phyloP scores from a whole-genome alignment of 768 basidiomycete genomes.

The Ramaria rubella region DNA sequence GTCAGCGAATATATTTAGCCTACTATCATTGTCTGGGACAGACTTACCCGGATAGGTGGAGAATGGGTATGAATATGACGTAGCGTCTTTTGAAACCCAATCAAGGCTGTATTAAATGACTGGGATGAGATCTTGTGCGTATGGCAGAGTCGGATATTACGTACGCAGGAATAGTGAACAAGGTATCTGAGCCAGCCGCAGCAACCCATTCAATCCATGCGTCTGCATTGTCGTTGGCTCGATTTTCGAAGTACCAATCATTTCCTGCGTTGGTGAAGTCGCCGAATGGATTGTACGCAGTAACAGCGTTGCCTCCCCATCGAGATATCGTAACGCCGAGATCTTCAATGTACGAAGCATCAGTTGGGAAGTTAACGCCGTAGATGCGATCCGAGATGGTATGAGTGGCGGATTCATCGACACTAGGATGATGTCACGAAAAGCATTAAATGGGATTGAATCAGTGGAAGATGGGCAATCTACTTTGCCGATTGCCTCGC shows the following conservation, averaged over 20 bases:
- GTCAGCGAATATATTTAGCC: neutral
- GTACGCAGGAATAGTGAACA: slow-evolving; percentile 47
- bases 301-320: slow-evolving; percentile 52
- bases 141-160: too few relatives aligned
- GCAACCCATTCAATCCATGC: slow-evolving; percentile 44
- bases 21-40: too few relatives aligned
- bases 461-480: neutral
- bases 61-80: slow-evolving; percentile 46
- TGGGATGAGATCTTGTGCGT: neutral
- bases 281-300: slow-evolving; percentile 46
- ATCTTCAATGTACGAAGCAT: slow-evolving; percentile 38
- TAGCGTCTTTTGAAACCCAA: slow-evolving; percentile 49
- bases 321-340: slow-evolving; percentile 45
- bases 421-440: slow-evolving; percentile 18
- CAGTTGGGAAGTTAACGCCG: slow-evolving; percentile 50
- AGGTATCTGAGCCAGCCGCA: slow-evolving; percentile 35
- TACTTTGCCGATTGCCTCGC: slow-evolving; percentile 38
- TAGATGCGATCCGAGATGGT: slow-evolving; percentile 45
- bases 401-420: slow-evolving; percentile 30
- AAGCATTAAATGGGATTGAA: neutral
- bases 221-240: slow-evolving; percentile 37
- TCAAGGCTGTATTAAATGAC: slow-evolving; percentile 33
- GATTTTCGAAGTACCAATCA: slow-evolving; percentile 54
- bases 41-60: slow-evolving; percentile 37
- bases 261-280: slow-evolving; percentile 47